phyloP scores from a whole-genome alignment of 192 early-diverging fungal species.

The Lobulomyces angularis region DNA sequence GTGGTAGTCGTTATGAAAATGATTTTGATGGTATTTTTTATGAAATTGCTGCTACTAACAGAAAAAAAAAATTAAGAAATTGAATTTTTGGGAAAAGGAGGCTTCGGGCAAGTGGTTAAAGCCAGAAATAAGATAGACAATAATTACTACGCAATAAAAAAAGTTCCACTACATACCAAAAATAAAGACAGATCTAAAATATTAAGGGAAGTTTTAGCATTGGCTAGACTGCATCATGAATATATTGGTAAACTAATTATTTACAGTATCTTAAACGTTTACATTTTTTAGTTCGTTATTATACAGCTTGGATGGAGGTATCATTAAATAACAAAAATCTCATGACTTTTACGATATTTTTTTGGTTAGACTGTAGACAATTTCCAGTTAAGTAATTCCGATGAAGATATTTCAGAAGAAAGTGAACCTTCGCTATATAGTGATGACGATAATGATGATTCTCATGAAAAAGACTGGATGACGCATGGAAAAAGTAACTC shows the following conservation, averaged over 20 bases:
- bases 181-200: conserved; percentile 70
- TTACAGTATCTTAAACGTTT: too few species aligned
- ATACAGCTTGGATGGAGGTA: conserved; percentile 85
- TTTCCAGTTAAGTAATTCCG: conserved; percentile 1
- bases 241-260: too few species aligned
- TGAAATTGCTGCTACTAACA: conserved; percentile 24
- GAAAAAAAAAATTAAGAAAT: conserved; percentile 19
- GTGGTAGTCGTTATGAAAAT: conserved; percentile 49
- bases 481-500: background rate
- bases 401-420: too few species aligned
- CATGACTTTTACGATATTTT: background rate
- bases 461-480: background rate
- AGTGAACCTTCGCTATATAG: background rate
- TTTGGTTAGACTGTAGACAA: conserved; percentile 7
- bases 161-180: conserved; percentile 68
- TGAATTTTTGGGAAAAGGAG: conserved; percentile 42
- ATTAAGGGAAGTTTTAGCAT: conserved; percentile 78
- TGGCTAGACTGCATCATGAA: conserved; percentile 79
- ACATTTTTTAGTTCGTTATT: too few species aligned
- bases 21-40: conserved; percentile 67
- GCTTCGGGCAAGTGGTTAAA: conserved; percentile 93
- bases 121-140: conserved; percentile 61
- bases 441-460: conserved; percentile 1
- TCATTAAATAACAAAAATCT: conserved; percentile 10
- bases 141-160: conserved; percentile 83